phyloP scores from a whole-genome alignment of 768 basidiomycete genomes.

The Trametes cubensis region DNA sequence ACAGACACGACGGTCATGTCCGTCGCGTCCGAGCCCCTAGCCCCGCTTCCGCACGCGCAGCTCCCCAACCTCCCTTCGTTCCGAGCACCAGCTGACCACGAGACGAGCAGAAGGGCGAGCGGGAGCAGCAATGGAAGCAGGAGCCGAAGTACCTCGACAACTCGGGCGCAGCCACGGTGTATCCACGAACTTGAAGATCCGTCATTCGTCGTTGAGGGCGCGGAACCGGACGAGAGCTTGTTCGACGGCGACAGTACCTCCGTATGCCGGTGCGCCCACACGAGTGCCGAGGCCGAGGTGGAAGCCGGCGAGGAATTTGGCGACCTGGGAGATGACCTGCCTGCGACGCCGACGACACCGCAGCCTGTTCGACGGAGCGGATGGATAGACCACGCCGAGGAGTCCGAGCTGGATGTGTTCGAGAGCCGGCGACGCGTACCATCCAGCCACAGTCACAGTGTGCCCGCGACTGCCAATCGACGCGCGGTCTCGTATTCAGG shows the following conservation, averaged over 20 bases:
- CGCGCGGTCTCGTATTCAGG: conserved; percentile 12
- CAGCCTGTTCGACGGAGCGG: conserved; percentile 51
- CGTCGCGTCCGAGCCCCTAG: conserved; percentile 29
- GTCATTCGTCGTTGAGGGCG: conserved; percentile 26
- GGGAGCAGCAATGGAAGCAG: too few species aligned
- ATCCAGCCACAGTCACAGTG: not conserved
- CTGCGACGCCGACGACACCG: conserved; percentile 17
- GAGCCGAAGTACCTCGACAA: conserved; percentile 10
- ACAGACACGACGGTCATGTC: conserved; percentile 34
- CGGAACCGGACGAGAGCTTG: conserved; percentile 9
- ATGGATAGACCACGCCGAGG: conserved; percentile 55
- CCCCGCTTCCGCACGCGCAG: conserved; percentile 18
- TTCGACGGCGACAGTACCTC: conserved; percentile 18
- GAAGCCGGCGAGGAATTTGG: not conserved
- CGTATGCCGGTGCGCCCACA: conserved; percentile 28
- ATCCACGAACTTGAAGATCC: conserved; percentile 58
- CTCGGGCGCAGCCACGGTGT: conserved; percentile 41
- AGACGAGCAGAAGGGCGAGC: not conserved
- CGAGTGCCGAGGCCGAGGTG: not conserved
- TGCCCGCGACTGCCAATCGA: conserved; percentile 5
- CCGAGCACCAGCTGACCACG: conserved; percentile 19
- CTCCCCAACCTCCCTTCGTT: conserved; percentile 13
- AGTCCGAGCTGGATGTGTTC: conserved; percentile 54
- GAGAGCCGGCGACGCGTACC: conserved; percentile 7
- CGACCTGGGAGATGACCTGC: conserved; percentile 6